A percentile compares a stretch with the other conserved stretches of the same genome.
Conservation (phyloP, 805 yeast genomes). For the Lipomyces chichibuensis region DNA sequence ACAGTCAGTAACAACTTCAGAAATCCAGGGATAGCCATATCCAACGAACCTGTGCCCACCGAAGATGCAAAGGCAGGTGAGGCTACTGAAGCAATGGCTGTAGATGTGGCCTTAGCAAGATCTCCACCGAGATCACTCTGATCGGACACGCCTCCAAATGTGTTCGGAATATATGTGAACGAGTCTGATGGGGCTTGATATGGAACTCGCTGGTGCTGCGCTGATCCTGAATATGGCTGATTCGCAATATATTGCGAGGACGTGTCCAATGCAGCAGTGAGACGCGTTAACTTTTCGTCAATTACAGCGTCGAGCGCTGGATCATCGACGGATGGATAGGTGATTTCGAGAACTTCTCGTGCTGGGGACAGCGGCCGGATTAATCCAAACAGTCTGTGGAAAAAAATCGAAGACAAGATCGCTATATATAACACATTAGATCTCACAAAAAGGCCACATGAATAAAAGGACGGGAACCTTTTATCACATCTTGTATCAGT, state of each 20-base stretch:
- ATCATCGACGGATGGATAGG: constrained; percentile 57
- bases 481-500: constrained; percentile 26
- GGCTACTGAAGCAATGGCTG: neutral
- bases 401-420: constrained; percentile 66
- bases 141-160: too few relatives aligned
- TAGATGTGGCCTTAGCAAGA: neutral
- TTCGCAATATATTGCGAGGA: constrained; percentile 22
- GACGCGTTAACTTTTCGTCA: constrained; percentile 44
- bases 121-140: neutral
- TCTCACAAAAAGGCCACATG: neutral
- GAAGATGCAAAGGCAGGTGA: neutral
- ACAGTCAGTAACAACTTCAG: neutral
- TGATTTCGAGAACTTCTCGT: constrained; percentile 58
- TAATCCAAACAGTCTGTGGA: constrained; percentile 69
- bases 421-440: constrained; percentile 45
- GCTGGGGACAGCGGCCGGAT: constrained; percentile 53
- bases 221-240: neutral
- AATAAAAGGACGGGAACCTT: constrained; percentile 10
- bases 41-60: neutral
- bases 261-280: constrained; percentile 39
- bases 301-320: constrained; percentile 55
- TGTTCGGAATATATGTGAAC: constrained; percentile 2
- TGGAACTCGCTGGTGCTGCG: constrained; percentile 5
- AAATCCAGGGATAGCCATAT: neutral
- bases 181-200: neutral